Percentiles rank a stretch among this genome's conserved stretches.
Conservation (phyloP, 2,329 filamentous ascomycete species). For the Helminthosporium solani region DNA sequence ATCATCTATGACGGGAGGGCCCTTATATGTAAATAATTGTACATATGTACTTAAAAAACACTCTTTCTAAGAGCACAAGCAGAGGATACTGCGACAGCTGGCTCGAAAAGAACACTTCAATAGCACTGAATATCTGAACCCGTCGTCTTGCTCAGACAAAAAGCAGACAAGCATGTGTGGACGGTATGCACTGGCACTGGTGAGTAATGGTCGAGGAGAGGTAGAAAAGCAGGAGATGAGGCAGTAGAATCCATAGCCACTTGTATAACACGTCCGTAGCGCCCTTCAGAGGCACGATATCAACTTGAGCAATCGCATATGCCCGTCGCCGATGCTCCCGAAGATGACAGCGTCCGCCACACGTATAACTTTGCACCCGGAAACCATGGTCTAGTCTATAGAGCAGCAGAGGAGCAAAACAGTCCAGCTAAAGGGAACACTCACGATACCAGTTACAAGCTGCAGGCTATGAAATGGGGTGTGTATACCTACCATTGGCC, state of each 20-base stretch:
- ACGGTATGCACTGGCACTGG: slow-evolving; percentile 64
- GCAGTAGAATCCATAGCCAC: neutral
- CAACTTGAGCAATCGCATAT: slow-evolving; percentile 74
- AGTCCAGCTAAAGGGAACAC: slow-evolving; percentile 18
- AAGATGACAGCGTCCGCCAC: slow-evolving; percentile 69
- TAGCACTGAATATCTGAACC: neutral
- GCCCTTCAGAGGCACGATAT: slow-evolving; percentile 72
- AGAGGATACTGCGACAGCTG: no score
- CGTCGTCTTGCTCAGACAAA: neutral
- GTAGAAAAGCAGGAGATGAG: no score
- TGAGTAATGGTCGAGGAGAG: no score
- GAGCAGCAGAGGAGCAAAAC: slow-evolving; percentile 53
- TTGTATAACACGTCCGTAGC: slow-evolving; percentile 49
- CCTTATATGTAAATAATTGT: no score
- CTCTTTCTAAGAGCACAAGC: no score
- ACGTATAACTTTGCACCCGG: slow-evolving; percentile 94
- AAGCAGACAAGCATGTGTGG: slow-evolving; percentile 60
- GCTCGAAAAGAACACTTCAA: no score
- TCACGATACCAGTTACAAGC: slow-evolving; percentile 64
- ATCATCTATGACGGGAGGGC: slow-evolving; percentile 3
- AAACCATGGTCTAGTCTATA: slow-evolving; percentile 80
- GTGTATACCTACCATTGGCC: slow-evolving; percentile 8
- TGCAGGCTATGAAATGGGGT: slow-evolving; percentile 95
- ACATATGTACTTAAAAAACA: no score
- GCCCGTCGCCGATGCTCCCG: slow-evolving; percentile 68